Evolutionary conservation across 2,329 filamentous ascomycete species (phyloP).

Genomic region (Curvularia lunata): DNA sequence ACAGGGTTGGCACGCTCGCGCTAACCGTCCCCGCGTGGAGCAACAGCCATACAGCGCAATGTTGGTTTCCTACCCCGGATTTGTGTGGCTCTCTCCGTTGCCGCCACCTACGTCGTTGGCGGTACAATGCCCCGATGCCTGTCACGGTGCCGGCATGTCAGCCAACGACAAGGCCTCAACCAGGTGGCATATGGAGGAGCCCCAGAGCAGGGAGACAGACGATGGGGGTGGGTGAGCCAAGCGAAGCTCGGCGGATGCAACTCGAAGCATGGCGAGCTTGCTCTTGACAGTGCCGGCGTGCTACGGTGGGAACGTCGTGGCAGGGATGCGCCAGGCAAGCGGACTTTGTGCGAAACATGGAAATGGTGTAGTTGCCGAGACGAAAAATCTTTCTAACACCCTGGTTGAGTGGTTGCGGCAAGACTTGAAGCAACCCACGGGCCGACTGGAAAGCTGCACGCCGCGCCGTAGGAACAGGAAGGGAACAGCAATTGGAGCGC

Average conservation of each 20-base stretch:
- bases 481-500: neutral
- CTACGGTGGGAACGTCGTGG: neutral
- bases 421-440: slow-evolving; percentile 1
- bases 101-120: slow-evolving; percentile 35
- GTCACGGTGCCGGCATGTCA: neutral
- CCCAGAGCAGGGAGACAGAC: neutral
- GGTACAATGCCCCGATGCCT: slow-evolving; percentile 9
- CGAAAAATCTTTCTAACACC: slow-evolving; percentile 1
- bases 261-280: slow-evolving; percentile 15
- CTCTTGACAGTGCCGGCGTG: slow-evolving; percentile 4
- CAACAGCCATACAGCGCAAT: neutral
- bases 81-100: slow-evolving; percentile 10
- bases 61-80: slow-evolving; percentile 27
- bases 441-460: slow-evolving; percentile 6
- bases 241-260: slow-evolving; percentile 10
- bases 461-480: slow-evolving; percentile 7
- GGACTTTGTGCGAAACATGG: slow-evolving; percentile 1
- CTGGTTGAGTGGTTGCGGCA: slow-evolving; percentile 2
- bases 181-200: neutral
- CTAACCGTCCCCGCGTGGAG: slow-evolving; percentile 12
- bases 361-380: neutral
- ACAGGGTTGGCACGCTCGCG: slow-evolving; percentile 1
- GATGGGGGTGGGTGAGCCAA: slow-evolving; percentile 14
- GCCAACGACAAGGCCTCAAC: neutral
- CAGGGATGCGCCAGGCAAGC: neutral